A percentile compares a stretch with the other conserved stretches of the same genome.
phyloP scores from a whole-genome alignment of 305 asterid genomes.

The Fraxinus ornus region DNA sequence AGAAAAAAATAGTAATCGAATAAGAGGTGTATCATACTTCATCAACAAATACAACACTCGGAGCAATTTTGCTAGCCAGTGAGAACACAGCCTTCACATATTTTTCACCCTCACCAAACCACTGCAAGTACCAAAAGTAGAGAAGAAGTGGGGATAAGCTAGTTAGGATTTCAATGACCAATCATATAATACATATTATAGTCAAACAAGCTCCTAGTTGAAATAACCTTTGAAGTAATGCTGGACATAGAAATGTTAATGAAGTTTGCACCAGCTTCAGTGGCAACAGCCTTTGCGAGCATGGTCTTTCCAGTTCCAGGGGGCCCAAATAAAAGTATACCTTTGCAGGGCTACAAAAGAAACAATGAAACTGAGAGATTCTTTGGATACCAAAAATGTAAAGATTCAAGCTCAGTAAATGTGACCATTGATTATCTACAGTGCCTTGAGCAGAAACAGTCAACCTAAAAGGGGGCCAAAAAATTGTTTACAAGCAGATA shows the following conservation, averaged over 20 bases:
- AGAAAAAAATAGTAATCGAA: neutral
- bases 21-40: slow-evolving; percentile 23
- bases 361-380: slow-evolving; percentile 7
- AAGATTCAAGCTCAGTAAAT: slow-evolving; percentile 3
- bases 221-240: slow-evolving; percentile 6
- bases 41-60: slow-evolving; percentile 34
- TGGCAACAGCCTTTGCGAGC: slow-evolving; percentile 5
- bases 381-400: neutral
- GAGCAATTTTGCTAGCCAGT: slow-evolving; percentile 38
- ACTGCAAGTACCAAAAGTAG: slow-evolving; percentile 20
- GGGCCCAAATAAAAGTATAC: slow-evolving; percentile 10
- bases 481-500: neutral
- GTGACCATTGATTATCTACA: slow-evolving; percentile 7
- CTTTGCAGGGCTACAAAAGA: slow-evolving; percentile 22
- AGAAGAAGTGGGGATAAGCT: neutral
- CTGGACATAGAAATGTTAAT: slow-evolving; percentile 10
- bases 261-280: slow-evolving; percentile 13
- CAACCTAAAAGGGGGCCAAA: neutral
- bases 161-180: neutral
- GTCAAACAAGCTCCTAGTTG: neutral
- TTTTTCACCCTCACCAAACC: slow-evolving; percentile 42
- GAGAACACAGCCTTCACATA: slow-evolving; percentile 39
- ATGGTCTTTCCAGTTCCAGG: slow-evolving; percentile 8
- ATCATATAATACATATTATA: slow-evolving; percentile 4
- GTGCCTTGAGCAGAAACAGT: neutral